phyloP scores from a whole-genome alignment of 768 basidiomycete genomes.

The Antrodiella citrinella region DNA sequence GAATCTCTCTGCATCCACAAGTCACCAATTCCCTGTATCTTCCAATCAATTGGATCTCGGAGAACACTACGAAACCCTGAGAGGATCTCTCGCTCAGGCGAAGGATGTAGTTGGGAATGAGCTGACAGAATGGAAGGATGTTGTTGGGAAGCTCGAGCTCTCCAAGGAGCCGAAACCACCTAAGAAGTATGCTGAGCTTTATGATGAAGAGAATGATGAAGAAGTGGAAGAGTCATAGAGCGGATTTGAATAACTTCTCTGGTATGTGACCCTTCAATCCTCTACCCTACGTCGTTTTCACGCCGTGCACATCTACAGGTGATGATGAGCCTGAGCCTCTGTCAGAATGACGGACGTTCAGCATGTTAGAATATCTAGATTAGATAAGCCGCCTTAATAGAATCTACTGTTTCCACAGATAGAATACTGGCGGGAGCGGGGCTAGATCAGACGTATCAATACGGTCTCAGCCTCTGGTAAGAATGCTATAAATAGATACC shows the following conservation, averaged over 20 bases:
- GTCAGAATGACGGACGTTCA: too few species aligned
- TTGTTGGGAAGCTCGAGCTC: conserved; percentile 56
- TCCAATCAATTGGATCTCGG: conserved; percentile 11
- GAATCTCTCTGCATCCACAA: conserved; percentile 16
- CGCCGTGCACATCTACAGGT: too few species aligned
- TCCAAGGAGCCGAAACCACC: conserved; percentile 45
- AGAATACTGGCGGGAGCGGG: too few species aligned
- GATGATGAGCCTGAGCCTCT: conserved; percentile 41
- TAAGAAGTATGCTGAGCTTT: conserved; percentile 32
- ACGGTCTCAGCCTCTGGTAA: too few species aligned
- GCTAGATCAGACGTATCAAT: too few species aligned
- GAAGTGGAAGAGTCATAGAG: conserved; percentile 20
- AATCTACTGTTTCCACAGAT: too few species aligned
- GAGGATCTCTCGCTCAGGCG: conserved; percentile 41
- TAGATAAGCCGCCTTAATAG: too few species aligned
- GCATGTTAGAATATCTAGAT: too few species aligned
- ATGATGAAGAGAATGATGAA: conserved; percentile 41
- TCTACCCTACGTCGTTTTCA: too few species aligned
- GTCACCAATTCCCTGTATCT: conserved; percentile 19
- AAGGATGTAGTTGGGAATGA: conserved; percentile 53
- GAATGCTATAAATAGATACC: too few species aligned
- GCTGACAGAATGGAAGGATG: conserved; percentile 68
- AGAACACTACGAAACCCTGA: conserved; percentile 44
- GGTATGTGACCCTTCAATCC: too few species aligned
- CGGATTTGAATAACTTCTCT: neutral